Evolutionary conservation across 2,329 filamentous ascomycete species (phyloP).

Genomic region (Claviceps humidiphila): DNA sequence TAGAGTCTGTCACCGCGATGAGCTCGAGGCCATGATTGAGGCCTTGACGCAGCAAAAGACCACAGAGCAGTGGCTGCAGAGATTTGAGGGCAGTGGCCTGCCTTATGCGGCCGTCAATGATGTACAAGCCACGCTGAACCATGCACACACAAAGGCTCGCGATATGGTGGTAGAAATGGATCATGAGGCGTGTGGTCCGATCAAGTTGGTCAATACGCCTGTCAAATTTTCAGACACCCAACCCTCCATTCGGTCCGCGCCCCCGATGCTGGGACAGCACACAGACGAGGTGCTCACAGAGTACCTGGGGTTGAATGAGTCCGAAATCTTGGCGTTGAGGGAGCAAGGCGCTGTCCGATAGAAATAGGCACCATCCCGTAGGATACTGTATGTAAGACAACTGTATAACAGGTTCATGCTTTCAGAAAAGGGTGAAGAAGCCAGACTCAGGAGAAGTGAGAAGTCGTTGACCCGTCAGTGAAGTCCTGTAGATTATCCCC

Average conservation of each 20-base stretch:
- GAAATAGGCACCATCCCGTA: not conserved
- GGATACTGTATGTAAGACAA: too few relatives aligned
- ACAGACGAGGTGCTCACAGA: conserved; percentile 62
- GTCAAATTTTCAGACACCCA: conserved; percentile 83
- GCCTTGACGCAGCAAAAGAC: conserved; percentile 59
- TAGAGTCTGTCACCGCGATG: conserved; percentile 56
- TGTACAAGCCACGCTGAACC: conserved; percentile 68
- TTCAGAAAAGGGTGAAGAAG: not conserved
- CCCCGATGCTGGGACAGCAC: conserved; percentile 78
- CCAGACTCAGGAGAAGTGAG: too few relatives aligned
- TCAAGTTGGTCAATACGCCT: conserved; percentile 86
- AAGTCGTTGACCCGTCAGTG: too few relatives aligned
- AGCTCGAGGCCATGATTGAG: conserved; percentile 71
- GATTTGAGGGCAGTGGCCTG: conserved; percentile 84
- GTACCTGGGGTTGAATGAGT: conserved; percentile 45
- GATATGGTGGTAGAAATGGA: conserved; percentile 84
- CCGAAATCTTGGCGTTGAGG: conserved; percentile 49
- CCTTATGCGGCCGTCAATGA: conserved; percentile 91
- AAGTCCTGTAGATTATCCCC: too few relatives aligned
- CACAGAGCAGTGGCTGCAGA: conserved; percentile 74
- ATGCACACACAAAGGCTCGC: conserved; percentile 72
- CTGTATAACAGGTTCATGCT: not conserved
- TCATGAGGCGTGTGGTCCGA: conserved; percentile 67
- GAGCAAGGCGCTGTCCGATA: conserved; percentile 52
- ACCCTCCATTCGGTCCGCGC: conserved; percentile 62